Evolutionary conservation across 345 rosid genomes (phyloP).

Genomic region (Syzygium aqueum): DNA sequence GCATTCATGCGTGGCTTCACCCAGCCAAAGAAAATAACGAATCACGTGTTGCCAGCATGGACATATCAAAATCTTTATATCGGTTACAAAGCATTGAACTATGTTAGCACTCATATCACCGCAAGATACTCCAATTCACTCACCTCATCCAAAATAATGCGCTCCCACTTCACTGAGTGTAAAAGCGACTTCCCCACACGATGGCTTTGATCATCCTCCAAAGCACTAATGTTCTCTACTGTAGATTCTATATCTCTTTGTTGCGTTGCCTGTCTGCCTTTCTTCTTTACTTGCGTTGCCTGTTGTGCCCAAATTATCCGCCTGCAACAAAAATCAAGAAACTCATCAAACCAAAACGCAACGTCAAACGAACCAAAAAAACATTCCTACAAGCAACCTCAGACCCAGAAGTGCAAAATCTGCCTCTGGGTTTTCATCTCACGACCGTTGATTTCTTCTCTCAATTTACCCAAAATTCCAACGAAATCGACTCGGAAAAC

Average conservation of each 20-base stretch:
- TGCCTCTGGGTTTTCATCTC: background rate
- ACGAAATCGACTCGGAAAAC: background rate
- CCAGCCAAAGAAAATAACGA: background rate
- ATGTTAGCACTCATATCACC: background rate
- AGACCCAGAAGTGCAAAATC: background rate
- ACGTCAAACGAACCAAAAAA: background rate
- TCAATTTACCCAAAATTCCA: background rate
- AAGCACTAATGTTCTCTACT: background rate
- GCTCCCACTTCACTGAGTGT: slow-evolving; percentile 78
- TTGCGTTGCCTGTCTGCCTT: slow-evolving; percentile 9
- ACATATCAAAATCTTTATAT: background rate
- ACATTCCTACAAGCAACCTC: background rate
- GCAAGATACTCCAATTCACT: background rate
- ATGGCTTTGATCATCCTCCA: slow-evolving; percentile 16
- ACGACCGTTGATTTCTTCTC: background rate
- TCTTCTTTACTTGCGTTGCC: slow-evolving; percentile 46
- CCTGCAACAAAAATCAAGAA: slow-evolving; percentile 30
- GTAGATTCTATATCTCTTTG: slow-evolving; percentile 10
- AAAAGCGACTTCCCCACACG: slow-evolving; percentile 42
- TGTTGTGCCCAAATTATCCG: slow-evolving; percentile 57
- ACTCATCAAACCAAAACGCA: background rate
- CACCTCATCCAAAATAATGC: slow-evolving; percentile 93
- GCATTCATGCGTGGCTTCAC: background rate
- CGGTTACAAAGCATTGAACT: background rate
- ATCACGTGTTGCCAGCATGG: background rate